Evolutionary conservation across 495 filamentous ascomycete species (phyloP).

Genomic region (Hamigera avellanea): DNA sequence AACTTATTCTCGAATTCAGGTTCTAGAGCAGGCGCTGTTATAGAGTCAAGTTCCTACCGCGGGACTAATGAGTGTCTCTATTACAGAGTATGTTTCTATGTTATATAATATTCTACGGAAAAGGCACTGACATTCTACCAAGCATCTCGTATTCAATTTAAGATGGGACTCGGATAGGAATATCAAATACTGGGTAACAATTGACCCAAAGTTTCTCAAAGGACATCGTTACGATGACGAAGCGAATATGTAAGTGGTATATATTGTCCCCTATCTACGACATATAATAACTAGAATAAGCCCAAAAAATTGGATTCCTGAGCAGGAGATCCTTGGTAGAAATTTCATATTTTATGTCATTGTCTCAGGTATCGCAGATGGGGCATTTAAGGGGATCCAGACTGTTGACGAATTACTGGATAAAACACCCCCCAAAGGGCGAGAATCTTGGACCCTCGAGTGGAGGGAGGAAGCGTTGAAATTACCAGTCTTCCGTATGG

Average conservation of each 20-base stretch:
- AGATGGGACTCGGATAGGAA: neutral
- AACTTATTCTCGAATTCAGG: neutral
- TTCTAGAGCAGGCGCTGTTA: neutral
- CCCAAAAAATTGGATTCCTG: neutral
- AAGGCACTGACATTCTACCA: neutral
- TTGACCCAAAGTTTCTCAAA: neutral
- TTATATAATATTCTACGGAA: too few relatives aligned
- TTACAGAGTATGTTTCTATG: neutral
- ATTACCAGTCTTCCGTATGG: too few relatives aligned
- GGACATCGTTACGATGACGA: neutral
- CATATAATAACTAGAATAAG: neutral
- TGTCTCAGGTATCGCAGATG: constrained; percentile 8
- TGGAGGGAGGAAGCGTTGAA: too few relatives aligned
- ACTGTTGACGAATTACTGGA: constrained; percentile 8
- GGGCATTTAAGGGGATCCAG: constrained; percentile 12
- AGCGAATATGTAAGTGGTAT: neutral
- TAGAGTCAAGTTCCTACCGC: neutral
- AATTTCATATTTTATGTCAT: neutral
- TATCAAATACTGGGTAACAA: neutral
- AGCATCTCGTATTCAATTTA: neutral
- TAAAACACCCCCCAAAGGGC: constrained; percentile 6
- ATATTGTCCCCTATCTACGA: neutral
- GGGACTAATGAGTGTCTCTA: neutral
- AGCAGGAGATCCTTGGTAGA: neutral
- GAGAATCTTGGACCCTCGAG: constrained; percentile 12